Evolutionary conservation across 225 moss, liverwort and hornwort genomes (phyloP), one percentile per base, ranked within the genome.

Genomic region (Takakia lepidozioides): DNA sequence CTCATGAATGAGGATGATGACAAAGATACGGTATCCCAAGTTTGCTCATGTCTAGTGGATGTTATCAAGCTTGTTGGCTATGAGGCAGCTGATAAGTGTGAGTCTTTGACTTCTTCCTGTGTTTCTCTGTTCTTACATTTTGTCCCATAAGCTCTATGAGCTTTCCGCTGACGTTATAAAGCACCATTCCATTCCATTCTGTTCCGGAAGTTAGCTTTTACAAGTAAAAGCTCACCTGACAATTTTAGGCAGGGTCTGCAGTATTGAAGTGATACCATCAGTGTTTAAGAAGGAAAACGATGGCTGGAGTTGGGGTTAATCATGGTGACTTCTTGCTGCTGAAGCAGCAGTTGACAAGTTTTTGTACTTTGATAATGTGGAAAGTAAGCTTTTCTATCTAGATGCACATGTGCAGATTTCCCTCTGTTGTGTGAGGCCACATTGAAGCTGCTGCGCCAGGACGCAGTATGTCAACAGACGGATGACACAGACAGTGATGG

Each of bases 1-100:
- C 55, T 87, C 35, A 75, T 99, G 78, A 91, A 83, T 45, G 98
- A 99, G 36, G 98, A 99, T 55, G 98, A 99, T 53, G 91, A 99
- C 46, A 99, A 99, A 68, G 98, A 99, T 45, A 82, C 80, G 17
- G 98, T 99, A 9, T 75, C 87, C 30, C 91, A 91, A 87, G 91
- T 83, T 26, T 99, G 98, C 71, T 69, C 91, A 40, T 81, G 85
- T 47, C 70, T 76, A 65, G 98, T 87, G 38, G 98, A 91, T 23
- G 71, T 99, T 49, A 51, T 99, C 47, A 99, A 91, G 59, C 57
- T 83, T 41, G 85, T 85, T 25, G 73, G 65, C 27, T 76, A 58
- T 57, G 78, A 91, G 36, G 73, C 71, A 57, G 43, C 85, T 40
- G 75, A 88, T 54, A 68, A 76, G 53, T 99, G 92, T 92, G 43